Evolutionary conservation across 352 stramenopile genomes (phyloP), one percentile per base, ranked within the genome.

Genomic region (Phytopythium chamaehyphon): DNA sequence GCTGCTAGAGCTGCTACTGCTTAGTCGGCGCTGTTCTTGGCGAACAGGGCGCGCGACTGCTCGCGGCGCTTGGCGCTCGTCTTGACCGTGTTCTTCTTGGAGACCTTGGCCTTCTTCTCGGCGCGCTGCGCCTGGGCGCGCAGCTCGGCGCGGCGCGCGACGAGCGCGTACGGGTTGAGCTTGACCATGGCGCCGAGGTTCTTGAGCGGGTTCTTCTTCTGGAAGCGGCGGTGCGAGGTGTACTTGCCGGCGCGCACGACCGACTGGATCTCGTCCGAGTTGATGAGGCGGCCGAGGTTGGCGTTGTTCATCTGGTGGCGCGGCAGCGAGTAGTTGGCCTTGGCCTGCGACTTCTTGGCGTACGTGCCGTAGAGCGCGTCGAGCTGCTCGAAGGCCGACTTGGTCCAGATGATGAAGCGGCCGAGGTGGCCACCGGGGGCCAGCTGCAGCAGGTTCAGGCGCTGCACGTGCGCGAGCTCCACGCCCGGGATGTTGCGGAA

Each of bases 351-450:
- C 75, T 94, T 93, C 66, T 93, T 90, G 33, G 78, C 82, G 81
- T 93, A 95, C 53, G 88, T 96, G 68, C 96, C 96, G 77, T 98
- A 99, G 59, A 99, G 89, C 11, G 77, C 70, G 62, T 99, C 96
- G 38, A 99, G 81, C 68, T 96, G 89, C 69, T 99, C 92, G 61
- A 99, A 98, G 40, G 97, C 97, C 52, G 85, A 88, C 77, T 98
- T 93, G 63, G 96, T 99, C 96, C 96, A 99, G 73, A 99, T 92
- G 71, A 97, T 95, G 82, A 99, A 99, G 58, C 97, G 95, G 68
- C 97, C 97, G 61, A 99, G 83, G 86, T 99, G 97, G 59, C 97
- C 97, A 89, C 97, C 97, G 35, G 97, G 97, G 16, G 96, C 96
- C 28, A 99, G 81, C 64, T 98, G 93, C 31, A 99, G 83, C 43